Conservation (phyloP, 1,139 yeast genomes). For the Scheffersomyces stambukii region DNA sequence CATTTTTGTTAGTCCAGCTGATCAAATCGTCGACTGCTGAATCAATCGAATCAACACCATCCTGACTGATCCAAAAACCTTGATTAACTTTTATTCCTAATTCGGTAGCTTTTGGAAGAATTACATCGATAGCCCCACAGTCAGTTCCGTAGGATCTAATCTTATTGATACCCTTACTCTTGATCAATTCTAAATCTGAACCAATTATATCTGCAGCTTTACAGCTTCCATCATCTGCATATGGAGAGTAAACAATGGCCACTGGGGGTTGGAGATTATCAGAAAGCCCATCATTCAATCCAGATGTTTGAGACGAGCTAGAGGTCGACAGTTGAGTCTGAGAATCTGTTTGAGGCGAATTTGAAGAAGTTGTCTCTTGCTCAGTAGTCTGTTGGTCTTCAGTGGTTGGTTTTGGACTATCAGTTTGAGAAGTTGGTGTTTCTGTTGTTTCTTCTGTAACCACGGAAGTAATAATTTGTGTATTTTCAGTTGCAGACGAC, state of each 20-base stretch:
- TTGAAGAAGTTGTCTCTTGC: too few relatives aligned
- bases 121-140: slow-evolving; percentile 64
- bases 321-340: slow-evolving; percentile 9
- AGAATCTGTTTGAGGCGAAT: slow-evolving; percentile 8
- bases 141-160: slow-evolving; percentile 84
- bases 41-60: slow-evolving; percentile 70
- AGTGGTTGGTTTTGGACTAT: slow-evolving; percentile 4
- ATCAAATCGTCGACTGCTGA: slow-evolving; percentile 52
- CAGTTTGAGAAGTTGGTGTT: slow-evolving; percentile 11
- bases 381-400: slow-evolving; percentile 3
- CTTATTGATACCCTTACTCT: slow-evolving; percentile 55
- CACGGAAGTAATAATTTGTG: slow-evolving; percentile 1
- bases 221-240: slow-evolving; percentile 63
- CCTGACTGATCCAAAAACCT: slow-evolving; percentile 72
- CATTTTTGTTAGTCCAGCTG: slow-evolving; percentile 44
- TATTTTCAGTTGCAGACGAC: slow-evolving; percentile 4
- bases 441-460: slow-evolving; percentile 4
- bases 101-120: slow-evolving; percentile 55
- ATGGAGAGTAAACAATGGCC: slow-evolving; percentile 77
- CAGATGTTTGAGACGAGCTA: not conserved
- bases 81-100: slow-evolving; percentile 75
- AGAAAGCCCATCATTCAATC: slow-evolving; percentile 3
- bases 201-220: slow-evolving; percentile 51
- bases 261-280: slow-evolving; percentile 37
- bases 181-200: slow-evolving; percentile 56